Evolutionary conservation across 768 basidiomycete species (phyloP), one percentile per base, ranked within the genome.

Genomic region (Rhodocollybia butyracea): DNA sequence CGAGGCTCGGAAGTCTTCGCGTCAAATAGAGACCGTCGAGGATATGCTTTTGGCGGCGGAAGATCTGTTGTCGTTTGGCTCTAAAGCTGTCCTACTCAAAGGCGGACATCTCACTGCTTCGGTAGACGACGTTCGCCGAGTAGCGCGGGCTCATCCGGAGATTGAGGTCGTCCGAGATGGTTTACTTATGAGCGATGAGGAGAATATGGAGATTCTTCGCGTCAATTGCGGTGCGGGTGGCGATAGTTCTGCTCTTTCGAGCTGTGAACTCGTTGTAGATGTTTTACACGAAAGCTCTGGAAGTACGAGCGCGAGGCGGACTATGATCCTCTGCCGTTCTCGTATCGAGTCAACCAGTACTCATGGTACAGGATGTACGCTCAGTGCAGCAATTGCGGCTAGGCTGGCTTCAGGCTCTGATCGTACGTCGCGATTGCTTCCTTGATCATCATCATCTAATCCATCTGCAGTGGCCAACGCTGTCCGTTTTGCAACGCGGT

Each of bases 341-440:
- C 73, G 81, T 13, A 70, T 92, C 21, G 73, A 85, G 13, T 84
- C 89, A 5, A 78, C 70, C 31, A 91, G 77, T 60, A 97, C 94
- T 0, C 94, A 96, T 64, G 94, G 94, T 1, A 97, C 94, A 0
- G 94, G 94, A 2, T 97, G 94, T 66, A 97, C 94, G 0, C 74
- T 97, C n/a, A 87, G 85, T 43, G 85, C 94, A 0, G 90, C 92
- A 0, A 78, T 96, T 17, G 86, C 86, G 2, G 84, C 83, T 53
- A 76, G 76, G 5, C 72, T 94, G 15, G 87, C 82, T 2, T 73
- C 72, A 42, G 84, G 82, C 56, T 60, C 58, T 8, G 47, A 59
- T n/a, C 57, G 75, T 78, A 48, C 64, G 79, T 77, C 34, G 57
- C 60, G n/a, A 10, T 59, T 26, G 19, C 27, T 24, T 24, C 8